Evolutionary conservation across 139 green algal genomes (phyloP), one percentile per base, ranked within the genome.

Genomic region (Coelastrella sp.): DNA sequence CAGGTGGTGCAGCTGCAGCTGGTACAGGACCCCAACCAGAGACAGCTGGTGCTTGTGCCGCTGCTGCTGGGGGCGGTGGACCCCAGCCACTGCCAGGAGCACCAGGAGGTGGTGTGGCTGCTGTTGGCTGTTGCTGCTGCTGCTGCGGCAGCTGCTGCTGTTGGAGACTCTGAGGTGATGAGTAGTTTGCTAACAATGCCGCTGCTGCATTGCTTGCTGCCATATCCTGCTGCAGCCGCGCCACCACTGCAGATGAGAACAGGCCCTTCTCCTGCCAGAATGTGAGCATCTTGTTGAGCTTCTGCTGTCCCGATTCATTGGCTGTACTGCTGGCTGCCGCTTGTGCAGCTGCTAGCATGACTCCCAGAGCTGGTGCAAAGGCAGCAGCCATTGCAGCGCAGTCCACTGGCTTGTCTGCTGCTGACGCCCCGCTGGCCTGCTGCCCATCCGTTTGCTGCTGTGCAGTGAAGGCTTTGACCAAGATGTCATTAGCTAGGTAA

Each of bases 401-500:
- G 0, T 61, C n/a, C 0, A 61, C 73, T 61, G 24, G 8, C 15
- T 76, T 20, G 12, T 60, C 65, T 25, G 8, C 24, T 27, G 24
- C 65, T 25, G n/a, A 9, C 20, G 24, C 11, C 20, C 56, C 60
- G 10, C 84, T 22, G 27, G 90, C n/a, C 74, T 90, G 85, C 73
- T 83, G 58, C n/a, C 84, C 84, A 12, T 65, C 72, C 61, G 73
- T 35, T 58, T 89, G 72, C 73, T 87, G 78, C 49, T 65, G 19
- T 80, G 61, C 76, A n/a, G 61, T 78, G n/a, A 87, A 58, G n/a
- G 87, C 59, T 73, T 97, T 97, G 82, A 99, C 97, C 27, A 99
- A 87, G 27, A 99, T 96, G 91, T 99, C 97, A 81, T 99, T 99
- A 49, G 95, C 94, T 57, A 99, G 93, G 90, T 98, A 99, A 17